These are phyloP conservation scores for Vitellaria paradoxa DNA, from an alignment of 179 eudicot genomes.

Conservation along the genomic window DNA sequence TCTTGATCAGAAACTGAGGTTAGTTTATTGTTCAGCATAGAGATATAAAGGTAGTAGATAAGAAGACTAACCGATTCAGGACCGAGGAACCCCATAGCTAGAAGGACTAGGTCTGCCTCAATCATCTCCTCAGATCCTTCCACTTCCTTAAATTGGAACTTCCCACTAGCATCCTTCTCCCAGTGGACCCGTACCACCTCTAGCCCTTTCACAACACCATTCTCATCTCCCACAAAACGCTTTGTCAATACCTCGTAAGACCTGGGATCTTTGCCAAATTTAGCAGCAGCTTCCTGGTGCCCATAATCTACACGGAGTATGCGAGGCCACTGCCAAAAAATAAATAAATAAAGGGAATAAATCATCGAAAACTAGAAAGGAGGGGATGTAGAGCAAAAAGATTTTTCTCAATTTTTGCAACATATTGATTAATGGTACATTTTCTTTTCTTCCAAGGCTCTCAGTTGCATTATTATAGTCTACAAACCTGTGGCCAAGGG, in stretches of 20 bases:
- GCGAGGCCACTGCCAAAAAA: slow-evolving; percentile 88
- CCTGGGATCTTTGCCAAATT: slow-evolving; percentile 97
- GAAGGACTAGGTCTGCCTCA: slow-evolving; percentile 82
- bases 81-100: slow-evolving; percentile 99
- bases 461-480: no score
- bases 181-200: slow-evolving; percentile 81
- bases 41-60: no score
- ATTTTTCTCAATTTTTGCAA: slow-evolving; percentile 2
- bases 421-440: no score
- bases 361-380: neutral
- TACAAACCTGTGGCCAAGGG: slow-evolving; percentile 98
- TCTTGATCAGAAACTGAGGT: no score
- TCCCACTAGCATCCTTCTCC: slow-evolving; percentile 94
- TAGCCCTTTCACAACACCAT: slow-evolving; percentile 76
- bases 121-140: slow-evolving; percentile 81
- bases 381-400: neutral
- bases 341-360: neutral
- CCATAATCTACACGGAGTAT: slow-evolving; percentile 96
- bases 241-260: slow-evolving; percentile 86
- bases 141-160: slow-evolving; percentile 77
- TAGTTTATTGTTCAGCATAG: no score
- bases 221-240: slow-evolving; percentile 85
- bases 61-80: slow-evolving; percentile 86
- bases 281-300: slow-evolving; percentile 88
- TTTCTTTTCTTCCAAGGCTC: no score